These are phyloP conservation scores for Dendryphion nanum DNA, from an alignment of 2,329 filamentous ascomycete genomes.

Conservation along the genomic window DNA sequence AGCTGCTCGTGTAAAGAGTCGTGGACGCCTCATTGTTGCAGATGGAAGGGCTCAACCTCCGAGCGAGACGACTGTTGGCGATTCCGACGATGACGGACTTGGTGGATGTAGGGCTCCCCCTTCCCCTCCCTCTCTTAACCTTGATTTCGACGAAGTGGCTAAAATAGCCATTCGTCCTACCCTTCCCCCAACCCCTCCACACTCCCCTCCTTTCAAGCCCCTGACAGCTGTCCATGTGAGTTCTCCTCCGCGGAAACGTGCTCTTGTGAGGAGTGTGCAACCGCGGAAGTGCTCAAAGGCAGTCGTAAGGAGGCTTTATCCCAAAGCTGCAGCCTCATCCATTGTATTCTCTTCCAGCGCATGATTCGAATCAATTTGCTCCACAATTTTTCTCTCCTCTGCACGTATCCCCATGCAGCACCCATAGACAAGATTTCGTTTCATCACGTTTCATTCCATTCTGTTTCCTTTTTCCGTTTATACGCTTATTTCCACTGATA, in stretches of 20 bases:
- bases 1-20: slow-evolving; percentile 61
- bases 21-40: slow-evolving; percentile 69
- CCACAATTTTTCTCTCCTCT: too few species aligned
- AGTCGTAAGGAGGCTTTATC: slow-evolving; percentile 19
- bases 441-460: background rate
- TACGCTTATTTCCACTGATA: background rate
- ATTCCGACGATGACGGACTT: slow-evolving; percentile 83
- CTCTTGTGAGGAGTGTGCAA: slow-evolving; percentile 17
- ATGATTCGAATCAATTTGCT: too few species aligned
- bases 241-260: slow-evolving; percentile 19
- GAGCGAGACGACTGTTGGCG: slow-evolving; percentile 67
- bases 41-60: slow-evolving; percentile 50
- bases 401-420: too few species aligned
- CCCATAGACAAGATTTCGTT: too few species aligned
- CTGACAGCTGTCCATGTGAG: slow-evolving; percentile 30
- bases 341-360: too few species aligned
- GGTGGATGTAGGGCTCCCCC: slow-evolving; percentile 71
- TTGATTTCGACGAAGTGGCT: slow-evolving; percentile 17
- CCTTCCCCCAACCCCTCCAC: slow-evolving; percentile 33
- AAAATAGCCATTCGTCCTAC: slow-evolving; percentile 13
- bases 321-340: slow-evolving; percentile 6
- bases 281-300: slow-evolving; percentile 16
- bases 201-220: slow-evolving; percentile 34
- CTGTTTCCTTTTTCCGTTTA: background rate
- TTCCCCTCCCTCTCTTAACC: slow-evolving; percentile 23